Base-by-base conservation (phyloP, 1,284 basidiomycete species). In the Ustilago hordei region DNA sequence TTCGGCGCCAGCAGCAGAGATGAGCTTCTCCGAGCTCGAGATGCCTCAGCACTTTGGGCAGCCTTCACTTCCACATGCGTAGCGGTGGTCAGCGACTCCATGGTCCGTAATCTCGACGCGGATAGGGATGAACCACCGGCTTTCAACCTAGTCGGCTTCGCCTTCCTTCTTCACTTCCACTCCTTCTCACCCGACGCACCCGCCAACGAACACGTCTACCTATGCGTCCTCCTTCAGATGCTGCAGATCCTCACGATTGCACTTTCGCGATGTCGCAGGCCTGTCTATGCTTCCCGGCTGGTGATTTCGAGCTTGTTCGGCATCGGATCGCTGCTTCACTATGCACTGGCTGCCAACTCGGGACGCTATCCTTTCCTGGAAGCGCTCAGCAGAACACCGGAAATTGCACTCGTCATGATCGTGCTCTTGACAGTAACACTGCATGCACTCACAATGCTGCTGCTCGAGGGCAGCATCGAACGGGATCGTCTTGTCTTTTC, bases 81-180 rank as follows among this genome's bases (percentile, higher is more conserved):
- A n/a, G 60, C 60, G 53, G 65, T 80, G 47, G 59, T 78, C 48
- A 78, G 68, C 56, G 73, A 76, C 36, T 32, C 76, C 0, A 53
- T 78, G 19, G 64, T 78, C n/a, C 73, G 75, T 43, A 81, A 69
- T 19, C 68, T 81, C 11, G 79, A 81, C 39, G 78, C 78, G 0
- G 69, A 81, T 34, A 66, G 75, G 17, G 75, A 78, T 9, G 81
- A 82, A 48, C 68, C 76, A 7, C 78, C 80, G 8, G 71, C 78
- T 1, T 85, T 85, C 78, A 85, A 85, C 48, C 53, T 85, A 34
- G 73, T 77, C 38, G 78, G 81, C 31, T 84, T 84, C 45, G 82
- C 80, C 3, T 79, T 83, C 54, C 56, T 83, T 15, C 69, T 84
- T 3, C 79, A 84, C 57, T 69, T 79, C 28, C 78, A 84, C 63